Conservation (phyloP, 78 protist genomes). For the Bigelowiella natans region DNA sequence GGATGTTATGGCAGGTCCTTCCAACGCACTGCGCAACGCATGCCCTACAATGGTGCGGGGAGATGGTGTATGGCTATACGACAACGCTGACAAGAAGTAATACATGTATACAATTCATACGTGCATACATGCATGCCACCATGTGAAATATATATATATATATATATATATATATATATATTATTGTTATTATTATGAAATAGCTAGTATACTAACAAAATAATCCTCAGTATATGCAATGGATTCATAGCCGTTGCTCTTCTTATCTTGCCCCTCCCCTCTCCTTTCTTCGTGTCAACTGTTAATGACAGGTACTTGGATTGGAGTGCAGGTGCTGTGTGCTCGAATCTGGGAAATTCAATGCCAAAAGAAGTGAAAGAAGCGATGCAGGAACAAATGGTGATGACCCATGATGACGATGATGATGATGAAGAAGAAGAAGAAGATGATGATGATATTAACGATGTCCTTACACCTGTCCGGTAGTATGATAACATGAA, state of each 20-base stretch:
- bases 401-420: too few species aligned
- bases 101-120: neutral
- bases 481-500: too few species aligned
- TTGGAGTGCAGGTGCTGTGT: neutral
- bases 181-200: neutral
- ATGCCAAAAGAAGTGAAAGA: neutral
- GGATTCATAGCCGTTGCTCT: neutral
- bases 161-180: neutral
- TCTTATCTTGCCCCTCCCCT: too few species aligned
- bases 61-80: neutral
- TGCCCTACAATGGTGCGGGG: neutral
- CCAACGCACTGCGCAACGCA: neutral
- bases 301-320: neutral
- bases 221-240: too few species aligned
- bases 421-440: too few species aligned
- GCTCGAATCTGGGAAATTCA: neutral
- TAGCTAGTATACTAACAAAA: neutral
- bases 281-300: too few species aligned
- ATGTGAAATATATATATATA: neutral
- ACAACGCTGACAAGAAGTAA: neutral
- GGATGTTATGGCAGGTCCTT: too few species aligned
- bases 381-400: neutral
- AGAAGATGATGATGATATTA: too few species aligned
- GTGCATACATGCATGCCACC: neutral
- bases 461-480: too few species aligned